Percentiles rank a stretch among this genome's conserved stretches.
Evolutionary conservation across 805 yeast species (phyloP).

Genomic region (Candida easanensis): DNA sequence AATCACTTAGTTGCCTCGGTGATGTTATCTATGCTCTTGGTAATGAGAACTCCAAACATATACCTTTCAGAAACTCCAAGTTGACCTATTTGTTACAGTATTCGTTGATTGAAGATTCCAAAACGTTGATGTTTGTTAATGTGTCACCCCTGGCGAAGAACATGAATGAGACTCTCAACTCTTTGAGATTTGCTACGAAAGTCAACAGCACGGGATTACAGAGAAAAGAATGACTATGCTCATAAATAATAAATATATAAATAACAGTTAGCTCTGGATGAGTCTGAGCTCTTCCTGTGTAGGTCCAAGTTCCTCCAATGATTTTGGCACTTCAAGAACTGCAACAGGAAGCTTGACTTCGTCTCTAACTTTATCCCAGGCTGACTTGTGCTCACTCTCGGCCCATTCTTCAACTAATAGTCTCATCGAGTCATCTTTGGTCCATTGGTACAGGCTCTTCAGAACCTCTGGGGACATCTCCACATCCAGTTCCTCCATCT

Average conservation of each 20-base stretch:
- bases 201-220: slow-evolving; percentile 54
- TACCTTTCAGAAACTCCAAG: slow-evolving; percentile 94
- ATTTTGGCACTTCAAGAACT: slow-evolving; percentile 5
- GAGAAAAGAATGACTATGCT: background rate
- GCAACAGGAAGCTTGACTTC: slow-evolving; percentile 9
- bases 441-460: slow-evolving; percentile 45
- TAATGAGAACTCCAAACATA: slow-evolving; percentile 50
- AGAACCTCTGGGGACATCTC: slow-evolving; percentile 43
- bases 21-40: slow-evolving; percentile 81
- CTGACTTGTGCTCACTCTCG: slow-evolving; percentile 25
- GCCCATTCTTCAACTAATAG: slow-evolving; percentile 36
- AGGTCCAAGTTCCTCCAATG: slow-evolving; percentile 15
- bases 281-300: slow-evolving; percentile 13
- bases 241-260: slow-evolving; percentile 2
- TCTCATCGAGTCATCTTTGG: slow-evolving; percentile 23
- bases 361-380: slow-evolving; percentile 37
- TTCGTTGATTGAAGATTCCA: slow-evolving; percentile 81
- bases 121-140: slow-evolving; percentile 91
- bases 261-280: slow-evolving; percentile 10
- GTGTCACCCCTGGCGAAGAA: slow-evolving; percentile 65
- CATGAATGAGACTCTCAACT: slow-evolving; percentile 75
- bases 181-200: slow-evolving; percentile 85
- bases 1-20: slow-evolving; percentile 82
- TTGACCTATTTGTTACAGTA: slow-evolving; percentile 82
- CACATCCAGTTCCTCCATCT: slow-evolving; percentile 46